Base-by-base conservation (phyloP, 2,329 filamentous ascomycete species). In the Penicillium sp. region DNA sequence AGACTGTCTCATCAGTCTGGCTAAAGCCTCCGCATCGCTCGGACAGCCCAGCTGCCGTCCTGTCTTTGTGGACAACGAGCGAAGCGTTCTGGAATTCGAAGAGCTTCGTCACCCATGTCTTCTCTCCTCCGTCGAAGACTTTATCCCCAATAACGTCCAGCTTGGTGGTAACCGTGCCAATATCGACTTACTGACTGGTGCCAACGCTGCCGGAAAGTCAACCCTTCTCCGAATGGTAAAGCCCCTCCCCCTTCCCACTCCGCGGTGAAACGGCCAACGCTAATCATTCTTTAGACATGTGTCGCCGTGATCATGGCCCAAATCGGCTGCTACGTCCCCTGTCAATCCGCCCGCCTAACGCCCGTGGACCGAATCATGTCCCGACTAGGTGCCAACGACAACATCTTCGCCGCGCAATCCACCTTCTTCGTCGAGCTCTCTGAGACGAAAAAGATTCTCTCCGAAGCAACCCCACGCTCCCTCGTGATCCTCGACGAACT, bases 341-440 rank as follows among this genome's bases (percentile, higher is more conserved):
- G 91, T 55, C 80, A 83, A 16, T 91, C 87, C 3, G 94, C 94
- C 1, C 86, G 83, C 2, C 81, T 99, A 40, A 97, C 93, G 0
- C 93, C 94, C 0, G 87, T 96, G 3, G 94, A 99, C 71, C 90
- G 94, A 51, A 97, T 99, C 79, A 99, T 99, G 94, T 97, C 93
- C 9, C 91, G 94, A 42, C 85, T 99, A 0, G 94, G 94, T 9
- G 94, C 94, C 44, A 96, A 97, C 68, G 94, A 99, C 84, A 97
- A 97, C 74, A 99, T 99, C 66, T 97, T 99, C 70, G 94, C 93
- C 1, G 91, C 93, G 0, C 94, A 99, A 73, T 96, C 91, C 13
- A 99, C 94, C 2, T 99, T 99, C 80, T 97, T 99, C 69, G 93
- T 99, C 24, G 94, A 99, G 75, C 80, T 99, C 2, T 92, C 92